Evolutionary conservation across 2,329 filamentous ascomycete genomes (phyloP).

Genomic region (Tolypocladium nubicola): DNA sequence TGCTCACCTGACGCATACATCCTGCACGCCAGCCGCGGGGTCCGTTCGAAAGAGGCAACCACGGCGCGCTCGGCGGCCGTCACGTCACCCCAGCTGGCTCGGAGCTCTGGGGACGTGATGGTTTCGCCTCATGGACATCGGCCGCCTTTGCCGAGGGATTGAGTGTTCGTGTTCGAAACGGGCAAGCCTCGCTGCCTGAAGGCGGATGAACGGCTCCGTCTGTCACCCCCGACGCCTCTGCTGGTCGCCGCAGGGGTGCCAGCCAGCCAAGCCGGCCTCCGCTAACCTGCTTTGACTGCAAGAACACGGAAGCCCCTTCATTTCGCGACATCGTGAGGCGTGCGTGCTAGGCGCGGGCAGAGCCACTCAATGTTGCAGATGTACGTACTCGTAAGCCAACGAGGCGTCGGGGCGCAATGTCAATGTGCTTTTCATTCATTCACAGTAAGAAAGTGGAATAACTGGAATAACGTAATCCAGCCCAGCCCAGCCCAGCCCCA

Average conservation of each 20-base stretch:
- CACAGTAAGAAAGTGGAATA: background rate
- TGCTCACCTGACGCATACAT: conserved; percentile 9
- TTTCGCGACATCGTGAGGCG: background rate
- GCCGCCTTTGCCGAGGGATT: background rate
- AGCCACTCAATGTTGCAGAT: background rate
- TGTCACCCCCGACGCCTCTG: background rate
- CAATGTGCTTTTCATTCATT: background rate
- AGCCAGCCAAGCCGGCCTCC: background rate
- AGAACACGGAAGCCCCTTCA: background rate
- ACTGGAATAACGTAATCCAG: background rate
- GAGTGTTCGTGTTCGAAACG: background rate
- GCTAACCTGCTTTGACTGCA: background rate
- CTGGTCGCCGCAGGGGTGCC: background rate
- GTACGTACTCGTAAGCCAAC: background rate
- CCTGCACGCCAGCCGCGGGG: conserved; percentile 4
- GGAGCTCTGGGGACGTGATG: background rate
- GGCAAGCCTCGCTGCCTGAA: background rate
- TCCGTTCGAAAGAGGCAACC: background rate
- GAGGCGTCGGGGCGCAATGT: background rate
- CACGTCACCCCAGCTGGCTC: background rate
- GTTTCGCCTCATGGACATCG: background rate
- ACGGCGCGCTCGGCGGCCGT: background rate
- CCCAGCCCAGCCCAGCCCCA: background rate
- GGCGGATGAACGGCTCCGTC: background rate
- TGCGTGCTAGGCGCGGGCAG: background rate